A percentile compares a stretch with the other conserved stretches of the same genome.
phyloP scores from a whole-genome alignment of 352 stramenopile genomes.

The Globisporangium iwayamae region DNA sequence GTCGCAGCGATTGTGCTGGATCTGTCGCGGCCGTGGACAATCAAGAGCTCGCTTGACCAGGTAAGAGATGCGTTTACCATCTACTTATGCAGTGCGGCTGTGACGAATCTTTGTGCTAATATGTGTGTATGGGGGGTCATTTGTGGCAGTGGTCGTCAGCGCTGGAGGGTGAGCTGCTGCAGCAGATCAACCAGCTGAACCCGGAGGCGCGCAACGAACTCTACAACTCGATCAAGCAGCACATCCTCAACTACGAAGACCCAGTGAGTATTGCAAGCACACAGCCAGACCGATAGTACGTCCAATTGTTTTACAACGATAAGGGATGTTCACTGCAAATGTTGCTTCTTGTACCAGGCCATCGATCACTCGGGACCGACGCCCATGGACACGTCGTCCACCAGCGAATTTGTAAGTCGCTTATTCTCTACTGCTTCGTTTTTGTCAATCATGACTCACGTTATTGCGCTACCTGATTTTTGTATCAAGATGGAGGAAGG shows the following conservation, averaged over 20 bases:
- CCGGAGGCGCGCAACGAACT: constrained; percentile 52
- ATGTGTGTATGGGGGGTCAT: background rate
- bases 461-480: background rate
- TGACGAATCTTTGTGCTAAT: background rate
- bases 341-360: constrained; percentile 25
- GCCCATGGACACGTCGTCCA: constrained; percentile 47
- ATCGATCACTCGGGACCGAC: constrained; percentile 49
- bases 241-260: constrained; percentile 76
- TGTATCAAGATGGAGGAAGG: constrained; percentile 61
- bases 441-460: background rate
- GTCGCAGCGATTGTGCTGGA: constrained; percentile 68
- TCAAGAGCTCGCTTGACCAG: constrained; percentile 76
- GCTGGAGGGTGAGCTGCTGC: constrained; percentile 63
- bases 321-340: background rate
- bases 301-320: no score
- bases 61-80: constrained; percentile 10
- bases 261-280: constrained; percentile 34
- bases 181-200: constrained; percentile 65
- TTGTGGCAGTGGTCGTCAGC: constrained; percentile 58
- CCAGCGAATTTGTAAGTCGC: constrained; percentile 63
- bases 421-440: background rate
- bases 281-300: no score
- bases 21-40: constrained; percentile 72
- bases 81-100: background rate
- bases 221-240: constrained; percentile 60